Conservation (phyloP, 2,329 filamentous ascomycete species). For the Pestalotiopsis sp. region DNA sequence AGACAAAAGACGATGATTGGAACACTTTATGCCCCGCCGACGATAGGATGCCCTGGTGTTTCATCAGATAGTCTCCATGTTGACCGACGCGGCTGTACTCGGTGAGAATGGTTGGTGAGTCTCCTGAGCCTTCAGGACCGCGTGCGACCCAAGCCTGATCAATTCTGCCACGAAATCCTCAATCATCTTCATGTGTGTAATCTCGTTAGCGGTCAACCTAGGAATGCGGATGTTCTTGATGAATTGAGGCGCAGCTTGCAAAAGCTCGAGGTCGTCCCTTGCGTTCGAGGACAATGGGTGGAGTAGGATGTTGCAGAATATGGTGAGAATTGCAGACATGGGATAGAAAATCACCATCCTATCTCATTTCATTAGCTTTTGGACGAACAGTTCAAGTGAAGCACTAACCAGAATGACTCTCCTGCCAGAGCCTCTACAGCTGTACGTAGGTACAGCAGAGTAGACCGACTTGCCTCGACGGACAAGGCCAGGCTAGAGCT, state of each 20-base stretch:
- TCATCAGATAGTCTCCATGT: neutral
- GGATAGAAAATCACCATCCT: constrained; percentile 62
- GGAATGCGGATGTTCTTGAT: constrained; percentile 41
- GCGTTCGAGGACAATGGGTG: constrained; percentile 47
- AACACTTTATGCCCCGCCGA: neutral
- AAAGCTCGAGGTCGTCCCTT: constrained; percentile 46
- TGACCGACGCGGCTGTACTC: neutral
- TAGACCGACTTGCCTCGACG: constrained; percentile 58
- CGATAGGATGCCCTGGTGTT: neutral
- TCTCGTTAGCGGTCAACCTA: constrained; percentile 35
- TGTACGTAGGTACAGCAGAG: constrained; percentile 48
- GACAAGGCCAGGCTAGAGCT: constrained; percentile 56
- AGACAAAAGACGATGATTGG: neutral
- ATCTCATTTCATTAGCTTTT: constrained; percentile 22
- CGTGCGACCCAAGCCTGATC: constrained; percentile 36
- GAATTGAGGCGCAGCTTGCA: constrained; percentile 44
- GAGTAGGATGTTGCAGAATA: constrained; percentile 58
- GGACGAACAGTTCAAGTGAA: neutral
- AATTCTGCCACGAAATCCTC: constrained; percentile 43
- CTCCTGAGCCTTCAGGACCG: constrained; percentile 36
- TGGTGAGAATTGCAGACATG: constrained; percentile 52
- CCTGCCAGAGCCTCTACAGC: constrained; percentile 44
- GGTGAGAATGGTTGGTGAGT: neutral
- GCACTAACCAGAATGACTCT: constrained; percentile 52
- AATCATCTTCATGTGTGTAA: constrained; percentile 38